Evolutionary conservation across 805 yeast genomes (phyloP), one percentile per base, ranked within the genome.

Genomic region (Clavispora vitiphila): DNA sequence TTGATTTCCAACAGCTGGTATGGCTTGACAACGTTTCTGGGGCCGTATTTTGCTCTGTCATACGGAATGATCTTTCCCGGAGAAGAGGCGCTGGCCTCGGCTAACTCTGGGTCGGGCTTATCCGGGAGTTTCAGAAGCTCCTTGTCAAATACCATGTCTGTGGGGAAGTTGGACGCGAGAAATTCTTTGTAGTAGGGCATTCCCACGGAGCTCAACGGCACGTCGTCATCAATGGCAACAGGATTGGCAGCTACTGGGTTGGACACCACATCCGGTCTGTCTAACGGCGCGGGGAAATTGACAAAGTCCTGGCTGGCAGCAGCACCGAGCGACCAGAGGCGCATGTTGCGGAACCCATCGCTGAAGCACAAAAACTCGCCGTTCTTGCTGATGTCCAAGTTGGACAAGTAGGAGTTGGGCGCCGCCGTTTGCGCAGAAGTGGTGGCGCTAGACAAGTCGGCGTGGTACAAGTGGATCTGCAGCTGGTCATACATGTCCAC

Each of bases 401-500:
- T 68, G 2, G 77, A 61, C 16, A 82, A 54, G 44, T 60, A 70
- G 23, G 57, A 48, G 37, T 38, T 40, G 18, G 35, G 44, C 32
- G 41, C 43, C 8, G 44, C 15, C 5, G 40, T 22, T 2, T 48
- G 37, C 4, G 12, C 19, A 3, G 30, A n/a, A 24, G 21, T 11
- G 22, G 41, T 20, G 14, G 34, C 19, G 14, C 25, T 38, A 20
- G 52, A 38, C 40, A 83, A 60, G 39, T 81, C 83, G 0, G 84
- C 80, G 55, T 86, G 95, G 57, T 81, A 81, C 9, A 86, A 61
- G 38, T 67, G 72, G 25, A 82, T 76, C 39, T 71, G 76, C 9
- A 83, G 69, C n/a, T 91, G 95, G 58, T 87, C 86, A 46, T 78
- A 80, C 53, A 86, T 75, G 60, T 93, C 97, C 20, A 88, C 76